Base-by-base conservation (phyloP, 1,139 yeast genomes). In the Komagataea norvegica region DNA sequence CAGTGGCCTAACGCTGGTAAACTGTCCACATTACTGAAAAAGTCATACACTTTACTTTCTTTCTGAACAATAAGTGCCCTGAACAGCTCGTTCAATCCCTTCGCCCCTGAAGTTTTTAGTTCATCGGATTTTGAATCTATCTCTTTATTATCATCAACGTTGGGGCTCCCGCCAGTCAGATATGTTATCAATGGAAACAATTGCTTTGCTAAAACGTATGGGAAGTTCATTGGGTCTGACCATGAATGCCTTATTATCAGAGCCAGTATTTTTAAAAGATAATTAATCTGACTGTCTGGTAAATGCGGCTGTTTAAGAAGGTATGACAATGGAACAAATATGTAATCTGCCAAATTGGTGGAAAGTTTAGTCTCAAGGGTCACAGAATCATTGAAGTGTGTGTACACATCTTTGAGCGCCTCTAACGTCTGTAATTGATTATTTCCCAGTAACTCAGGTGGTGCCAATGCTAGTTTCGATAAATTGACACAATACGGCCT, bases 251-350 rank as follows among this genome's bases (percentile, higher is more conserved):
- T 45, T 8, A 74, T 54, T 17, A 80, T 50, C 10, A 64, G 55
- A 3, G 61, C 54, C 8, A 78, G 46, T 14, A 73, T 60, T 11
- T 59, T 54, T 8, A 77, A 50, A 2, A 72, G 54, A 21, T 60
- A 55, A 41, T 73, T 77, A 3, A 68, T 59, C 31, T 66, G 70
- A 2, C 66, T 45, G 37, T 70, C 73, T 3, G 70, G 65, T 1
- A 76, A 50, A 11, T 62, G 57, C 2, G 66, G 61, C 23, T 61
- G 64, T 43, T 72, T 71, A 26, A 80, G 56, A 2, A 79, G 52
- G 40, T 68, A 68, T 1, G 77, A 68, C 2, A 80, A 47, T 0
- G 88, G 87, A 20, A 76, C 70, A 54, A 77, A 79, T 3, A 79
- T 65, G 44, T 79, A 78, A 47, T 79, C 85, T 0, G 81, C 84